Percentiles rank a stretch among this genome's conserved stretches.
phyloP scores from a whole-genome alignment of 2,329 filamentous ascomycete species.

The Chaetomium sp. region DNA sequence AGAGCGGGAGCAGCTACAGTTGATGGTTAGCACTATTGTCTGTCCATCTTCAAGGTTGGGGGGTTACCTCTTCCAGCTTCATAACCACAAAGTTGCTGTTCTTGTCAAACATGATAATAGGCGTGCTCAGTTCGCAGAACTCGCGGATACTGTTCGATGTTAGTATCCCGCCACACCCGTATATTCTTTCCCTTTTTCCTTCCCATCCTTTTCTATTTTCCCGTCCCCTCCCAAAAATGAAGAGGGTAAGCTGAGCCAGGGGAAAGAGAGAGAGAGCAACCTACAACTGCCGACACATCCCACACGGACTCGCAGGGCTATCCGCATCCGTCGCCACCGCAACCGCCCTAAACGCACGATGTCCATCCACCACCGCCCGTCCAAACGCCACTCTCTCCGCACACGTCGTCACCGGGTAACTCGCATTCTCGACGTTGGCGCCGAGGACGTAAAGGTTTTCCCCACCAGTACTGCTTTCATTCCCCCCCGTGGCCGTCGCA shows the following conservation, averaged over 20 bases:
- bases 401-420: conserved; percentile 91
- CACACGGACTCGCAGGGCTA: conserved; percentile 71
- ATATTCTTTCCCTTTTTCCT: background rate
- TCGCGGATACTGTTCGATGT: conserved; percentile 56
- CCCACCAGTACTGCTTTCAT: background rate
- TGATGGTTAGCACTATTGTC: background rate
- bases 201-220: background rate
- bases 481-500: conserved; percentile 37
- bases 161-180: background rate
- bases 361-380: conserved; percentile 62
- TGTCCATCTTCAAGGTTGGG: background rate
- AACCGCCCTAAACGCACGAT: conserved; percentile 62
- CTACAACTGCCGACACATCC: conserved; percentile 93
- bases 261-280: conserved; percentile 27
- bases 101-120: conserved; percentile 89
- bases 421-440: conserved; percentile 88
- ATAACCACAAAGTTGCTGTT: conserved; percentile 65
- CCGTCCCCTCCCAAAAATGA: background rate
- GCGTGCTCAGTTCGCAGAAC: conserved; percentile 62
- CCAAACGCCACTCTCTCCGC: conserved; percentile 87
- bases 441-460: conserved; percentile 51
- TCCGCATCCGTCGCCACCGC: conserved; percentile 77
- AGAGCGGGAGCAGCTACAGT: conserved; percentile 22
- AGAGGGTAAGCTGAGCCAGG: conserved; percentile 25
- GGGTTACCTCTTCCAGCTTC: conserved; percentile 48